Evolutionary conservation across 257 asterid species (phyloP).

Genomic region (Haberlea rhodopensis): DNA sequence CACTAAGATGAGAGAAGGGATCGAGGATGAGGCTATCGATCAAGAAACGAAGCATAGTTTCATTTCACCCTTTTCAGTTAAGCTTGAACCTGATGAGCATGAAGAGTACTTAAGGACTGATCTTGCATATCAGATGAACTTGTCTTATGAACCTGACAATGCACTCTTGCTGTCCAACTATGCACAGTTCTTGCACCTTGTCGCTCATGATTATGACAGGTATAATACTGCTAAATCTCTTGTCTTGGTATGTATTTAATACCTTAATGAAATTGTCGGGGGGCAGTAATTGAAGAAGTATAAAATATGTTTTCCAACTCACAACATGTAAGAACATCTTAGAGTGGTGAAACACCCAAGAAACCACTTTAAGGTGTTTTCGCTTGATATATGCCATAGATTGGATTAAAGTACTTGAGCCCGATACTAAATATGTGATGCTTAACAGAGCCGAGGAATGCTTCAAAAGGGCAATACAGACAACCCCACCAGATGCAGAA

Average conservation of each 20-base stretch:
- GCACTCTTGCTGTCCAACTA: constrained; percentile 76
- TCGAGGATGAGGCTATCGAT: constrained; percentile 32
- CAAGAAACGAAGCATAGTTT: constrained; percentile 33
- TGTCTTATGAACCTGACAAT: constrained; percentile 62
- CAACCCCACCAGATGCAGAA: constrained; percentile 65
- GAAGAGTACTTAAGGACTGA: constrained; percentile 57
- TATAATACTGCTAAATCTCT: constrained; percentile 24
- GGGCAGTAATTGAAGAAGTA: not conserved
- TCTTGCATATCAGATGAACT: constrained; percentile 56
- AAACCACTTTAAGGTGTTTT: no score
- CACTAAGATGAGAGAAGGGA: constrained; percentile 29
- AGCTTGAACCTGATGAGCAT: constrained; percentile 52
- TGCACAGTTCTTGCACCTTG: constrained; percentile 66
- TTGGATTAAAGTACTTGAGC: not conserved
- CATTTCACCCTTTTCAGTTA: constrained; percentile 64
- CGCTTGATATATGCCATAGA: no score
- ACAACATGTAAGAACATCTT: not conserved
- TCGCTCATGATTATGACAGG: constrained; percentile 65
- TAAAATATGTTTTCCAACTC: not conserved
- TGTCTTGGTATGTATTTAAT: no score
- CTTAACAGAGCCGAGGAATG: constrained; percentile 83
- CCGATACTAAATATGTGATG: not conserved
- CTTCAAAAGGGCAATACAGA: constrained; percentile 62
- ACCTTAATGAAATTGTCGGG: not conserved
- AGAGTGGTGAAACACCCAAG: no score